Conservation (phyloP, 75 land plant genomes). For the Pseudotsuga menziesii region DNA sequence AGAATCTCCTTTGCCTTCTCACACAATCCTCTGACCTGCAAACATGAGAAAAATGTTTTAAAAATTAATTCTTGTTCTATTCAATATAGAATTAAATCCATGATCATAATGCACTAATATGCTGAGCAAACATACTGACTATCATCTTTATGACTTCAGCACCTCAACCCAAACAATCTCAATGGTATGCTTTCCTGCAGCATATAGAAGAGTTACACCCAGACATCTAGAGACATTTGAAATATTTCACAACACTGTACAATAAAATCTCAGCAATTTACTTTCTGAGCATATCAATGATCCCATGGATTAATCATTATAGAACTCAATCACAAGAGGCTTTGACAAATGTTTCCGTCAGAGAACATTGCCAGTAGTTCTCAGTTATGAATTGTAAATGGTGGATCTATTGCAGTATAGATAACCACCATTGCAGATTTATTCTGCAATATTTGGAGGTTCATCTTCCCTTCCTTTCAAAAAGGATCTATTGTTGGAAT, state of each 20-base stretch:
- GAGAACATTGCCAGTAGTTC: too few species aligned
- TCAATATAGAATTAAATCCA: not conserved
- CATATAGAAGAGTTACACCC: not conserved
- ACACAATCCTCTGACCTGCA: slow-evolving; percentile 72
- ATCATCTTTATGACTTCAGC: not conserved
- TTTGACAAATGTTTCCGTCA: too few species aligned
- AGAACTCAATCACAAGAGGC: too few species aligned
- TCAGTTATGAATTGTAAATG: too few species aligned
- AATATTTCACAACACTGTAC: not conserved
- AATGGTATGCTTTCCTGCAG: not conserved
- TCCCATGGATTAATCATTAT: not conserved
- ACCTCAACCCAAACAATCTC: not conserved
- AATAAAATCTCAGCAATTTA: not conserved
- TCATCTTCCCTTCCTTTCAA: too few species aligned
- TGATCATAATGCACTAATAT: not conserved
- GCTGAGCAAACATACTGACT: not conserved
- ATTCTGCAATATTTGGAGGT: too few species aligned
- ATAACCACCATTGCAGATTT: too few species aligned
- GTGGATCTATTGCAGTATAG: too few species aligned
- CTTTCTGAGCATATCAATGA: not conserved
- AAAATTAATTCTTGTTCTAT: not conserved
- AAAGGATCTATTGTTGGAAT: too few species aligned
- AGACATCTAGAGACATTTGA: not conserved
- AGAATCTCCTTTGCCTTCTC: slow-evolving; percentile 89
- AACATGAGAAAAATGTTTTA: not conserved